Conservation (phyloP, 2,329 filamentous ascomycete species). For the Aureobasidium uvarum region DNA sequence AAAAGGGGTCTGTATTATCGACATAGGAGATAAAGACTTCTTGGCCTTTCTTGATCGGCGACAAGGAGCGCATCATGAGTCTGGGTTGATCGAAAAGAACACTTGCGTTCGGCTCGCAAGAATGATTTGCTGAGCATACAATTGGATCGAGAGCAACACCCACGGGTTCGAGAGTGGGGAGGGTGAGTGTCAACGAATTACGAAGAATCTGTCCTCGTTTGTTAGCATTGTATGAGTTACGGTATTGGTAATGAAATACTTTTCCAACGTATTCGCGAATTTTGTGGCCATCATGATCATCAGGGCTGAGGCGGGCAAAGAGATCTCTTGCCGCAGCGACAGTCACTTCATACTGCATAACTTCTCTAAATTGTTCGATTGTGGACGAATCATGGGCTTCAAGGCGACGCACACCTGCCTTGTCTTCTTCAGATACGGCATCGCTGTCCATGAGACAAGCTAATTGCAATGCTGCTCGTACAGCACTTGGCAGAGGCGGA, state of each 20-base stretch:
- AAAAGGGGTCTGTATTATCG: constrained; percentile 54
- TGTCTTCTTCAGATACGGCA: constrained; percentile 42
- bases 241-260: not conserved
- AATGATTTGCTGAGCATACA: constrained; percentile 59
- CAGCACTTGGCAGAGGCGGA: constrained; percentile 53
- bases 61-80: constrained; percentile 53
- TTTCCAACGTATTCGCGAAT: constrained; percentile 19
- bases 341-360: not conserved
- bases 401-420: constrained; percentile 46
- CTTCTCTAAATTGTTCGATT: not conserved
- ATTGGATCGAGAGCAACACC: constrained; percentile 59
- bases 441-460: constrained; percentile 47
- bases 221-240: not conserved
- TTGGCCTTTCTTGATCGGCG: constrained; percentile 53
- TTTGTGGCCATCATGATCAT: not conserved
- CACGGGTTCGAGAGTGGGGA: constrained; percentile 55
- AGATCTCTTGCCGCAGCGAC: constrained; percentile 7
- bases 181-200: constrained; percentile 59
- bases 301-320: not conserved
- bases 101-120: constrained; percentile 59
- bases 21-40: constrained; percentile 64
- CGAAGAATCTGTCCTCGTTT: constrained; percentile 50
- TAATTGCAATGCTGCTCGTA: constrained; percentile 56
- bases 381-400: constrained; percentile 2
- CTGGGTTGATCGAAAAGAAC: constrained; percentile 57